Percentiles rank a stretch among this genome's conserved stretches.
Conservation (phyloP, 129 eudicot genomes). For the Sambucus nigra region DNA sequence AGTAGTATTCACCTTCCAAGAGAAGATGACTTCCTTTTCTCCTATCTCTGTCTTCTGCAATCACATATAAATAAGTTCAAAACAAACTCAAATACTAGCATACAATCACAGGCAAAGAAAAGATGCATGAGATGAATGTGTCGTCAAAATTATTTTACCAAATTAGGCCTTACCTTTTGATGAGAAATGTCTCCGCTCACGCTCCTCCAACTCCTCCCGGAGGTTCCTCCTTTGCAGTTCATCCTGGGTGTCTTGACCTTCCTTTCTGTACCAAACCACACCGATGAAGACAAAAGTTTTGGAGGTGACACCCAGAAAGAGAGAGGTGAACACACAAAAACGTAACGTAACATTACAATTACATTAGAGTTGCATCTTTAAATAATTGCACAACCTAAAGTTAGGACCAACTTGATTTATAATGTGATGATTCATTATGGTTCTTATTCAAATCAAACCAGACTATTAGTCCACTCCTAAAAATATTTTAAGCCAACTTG, state of each 20-base stretch:
- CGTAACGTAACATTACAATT: neutral
- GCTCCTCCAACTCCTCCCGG: constrained; percentile 79
- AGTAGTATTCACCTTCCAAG: constrained; percentile 59
- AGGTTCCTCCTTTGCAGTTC: constrained; percentile 91
- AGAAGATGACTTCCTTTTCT: constrained; percentile 72
- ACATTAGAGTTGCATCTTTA: neutral
- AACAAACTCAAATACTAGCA: neutral
- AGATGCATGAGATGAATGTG: constrained; percentile 1
- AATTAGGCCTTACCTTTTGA: constrained; percentile 51
- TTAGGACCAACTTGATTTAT: too few relatives aligned
- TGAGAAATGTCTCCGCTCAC: constrained; percentile 84
- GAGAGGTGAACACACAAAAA: too few relatives aligned
- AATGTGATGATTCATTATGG: too few relatives aligned
- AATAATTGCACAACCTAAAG: neutral
- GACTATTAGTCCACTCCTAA: too few relatives aligned
- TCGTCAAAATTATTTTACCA: constrained; percentile 9
- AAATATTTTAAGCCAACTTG: too few relatives aligned
- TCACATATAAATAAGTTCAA: constrained; percentile 9
- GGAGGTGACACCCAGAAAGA: too few relatives aligned
- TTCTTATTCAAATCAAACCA: too few relatives aligned
- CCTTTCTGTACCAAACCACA: constrained; percentile 43
- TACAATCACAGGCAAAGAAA: neutral
- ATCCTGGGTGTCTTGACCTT: constrained; percentile 97
- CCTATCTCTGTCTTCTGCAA: constrained; percentile 90
- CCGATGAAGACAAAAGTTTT: too few relatives aligned